phyloP scores from a whole-genome alignment of 176 grass and related monocot species.

The Puya raimondii region DNA sequence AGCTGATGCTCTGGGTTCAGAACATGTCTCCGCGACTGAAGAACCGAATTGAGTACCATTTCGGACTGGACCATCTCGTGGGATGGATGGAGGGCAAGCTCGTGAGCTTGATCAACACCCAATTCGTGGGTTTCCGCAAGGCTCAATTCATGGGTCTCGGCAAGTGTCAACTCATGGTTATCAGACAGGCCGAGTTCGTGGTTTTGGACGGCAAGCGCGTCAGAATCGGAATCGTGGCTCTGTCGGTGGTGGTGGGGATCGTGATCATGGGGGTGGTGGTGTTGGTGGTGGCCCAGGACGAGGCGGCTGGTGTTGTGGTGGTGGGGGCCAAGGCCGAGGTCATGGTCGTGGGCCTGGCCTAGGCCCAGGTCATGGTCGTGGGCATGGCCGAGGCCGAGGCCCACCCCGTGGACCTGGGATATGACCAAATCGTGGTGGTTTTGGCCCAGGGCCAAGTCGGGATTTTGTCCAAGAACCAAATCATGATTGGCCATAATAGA shows the following conservation, averaged over 20 bases:
- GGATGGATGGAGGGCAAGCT: slow-evolving; percentile 49
- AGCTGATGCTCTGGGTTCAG: slow-evolving; percentile 67
- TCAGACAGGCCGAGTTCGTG: slow-evolving; percentile 59
- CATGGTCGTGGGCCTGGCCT: slow-evolving; percentile 9
- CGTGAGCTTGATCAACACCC: slow-evolving; percentile 60
- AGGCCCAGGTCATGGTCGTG: slow-evolving; percentile 48
- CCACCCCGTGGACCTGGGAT: neutral
- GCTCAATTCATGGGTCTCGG: slow-evolving; percentile 33
- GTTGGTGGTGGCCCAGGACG: slow-evolving; percentile 31
- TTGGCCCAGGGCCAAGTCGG: slow-evolving; percentile 37
- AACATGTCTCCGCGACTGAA: slow-evolving; percentile 54
- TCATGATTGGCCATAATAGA: slow-evolving; percentile 75
- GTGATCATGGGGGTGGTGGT: slow-evolving; percentile 9
- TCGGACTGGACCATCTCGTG: slow-evolving; percentile 52
- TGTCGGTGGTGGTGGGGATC: slow-evolving; percentile 54
- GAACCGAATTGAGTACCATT: slow-evolving; percentile 45
- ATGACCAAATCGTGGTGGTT: neutral
- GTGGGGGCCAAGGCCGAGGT: slow-evolving; percentile 4
- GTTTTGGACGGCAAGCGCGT: slow-evolving; percentile 29
- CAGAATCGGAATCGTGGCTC: slow-evolving; percentile 39
- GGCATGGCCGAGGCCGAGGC: slow-evolving; percentile 41
- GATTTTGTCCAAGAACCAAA: slow-evolving; percentile 73
- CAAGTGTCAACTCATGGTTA: slow-evolving; percentile 59
- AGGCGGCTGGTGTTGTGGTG: slow-evolving; percentile 52
- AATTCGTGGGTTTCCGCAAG: slow-evolving; percentile 66